Percentiles rank a stretch among this genome's conserved stretches.
These are phyloP conservation scores for Perkinsus olseni DNA, from an alignment of 169 alveolate species.

Conservation along the genomic window DNA sequence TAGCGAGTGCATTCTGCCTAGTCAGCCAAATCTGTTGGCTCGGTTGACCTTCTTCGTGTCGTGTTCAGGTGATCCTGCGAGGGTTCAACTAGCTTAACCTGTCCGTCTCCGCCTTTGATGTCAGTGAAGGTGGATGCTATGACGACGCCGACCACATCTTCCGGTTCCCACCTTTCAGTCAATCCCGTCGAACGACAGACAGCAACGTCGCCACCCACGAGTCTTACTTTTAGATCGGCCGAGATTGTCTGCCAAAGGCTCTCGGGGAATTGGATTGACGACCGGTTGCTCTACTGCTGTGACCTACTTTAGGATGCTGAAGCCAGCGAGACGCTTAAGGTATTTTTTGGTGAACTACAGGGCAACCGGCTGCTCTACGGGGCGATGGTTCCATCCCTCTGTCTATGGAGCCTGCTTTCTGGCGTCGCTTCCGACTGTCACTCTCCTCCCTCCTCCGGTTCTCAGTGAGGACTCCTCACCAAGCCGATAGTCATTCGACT, in stretches of 20 bases:
- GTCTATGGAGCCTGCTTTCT: too few relatives aligned
- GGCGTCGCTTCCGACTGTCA: background rate
- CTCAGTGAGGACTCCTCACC: too few relatives aligned
- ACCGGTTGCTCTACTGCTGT: background rate
- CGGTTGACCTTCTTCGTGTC: background rate
- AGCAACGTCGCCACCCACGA: background rate
- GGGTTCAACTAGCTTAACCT: background rate
- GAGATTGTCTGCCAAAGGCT: background rate
- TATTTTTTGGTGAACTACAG: background rate
- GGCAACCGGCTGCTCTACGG: background rate
- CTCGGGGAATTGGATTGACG: background rate
- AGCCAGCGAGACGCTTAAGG: too few relatives aligned
- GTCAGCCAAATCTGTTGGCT: background rate
- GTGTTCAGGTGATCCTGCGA: background rate
- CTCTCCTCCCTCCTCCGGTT: background rate
- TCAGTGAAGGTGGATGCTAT: background rate
- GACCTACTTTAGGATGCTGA: too few relatives aligned
- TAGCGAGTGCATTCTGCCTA: background rate
- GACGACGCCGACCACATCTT: background rate
- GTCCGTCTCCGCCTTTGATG: background rate
- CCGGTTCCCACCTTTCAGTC: background rate
- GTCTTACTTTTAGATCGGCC: background rate
- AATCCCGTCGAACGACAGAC: background rate
- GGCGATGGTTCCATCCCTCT: too few relatives aligned
- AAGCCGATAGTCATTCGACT: background rate